A percentile compares a stretch with the other conserved stretches of the same genome.
phyloP scores from a whole-genome alignment of 495 filamentous ascomycete species.

The Letharia lupina region DNA sequence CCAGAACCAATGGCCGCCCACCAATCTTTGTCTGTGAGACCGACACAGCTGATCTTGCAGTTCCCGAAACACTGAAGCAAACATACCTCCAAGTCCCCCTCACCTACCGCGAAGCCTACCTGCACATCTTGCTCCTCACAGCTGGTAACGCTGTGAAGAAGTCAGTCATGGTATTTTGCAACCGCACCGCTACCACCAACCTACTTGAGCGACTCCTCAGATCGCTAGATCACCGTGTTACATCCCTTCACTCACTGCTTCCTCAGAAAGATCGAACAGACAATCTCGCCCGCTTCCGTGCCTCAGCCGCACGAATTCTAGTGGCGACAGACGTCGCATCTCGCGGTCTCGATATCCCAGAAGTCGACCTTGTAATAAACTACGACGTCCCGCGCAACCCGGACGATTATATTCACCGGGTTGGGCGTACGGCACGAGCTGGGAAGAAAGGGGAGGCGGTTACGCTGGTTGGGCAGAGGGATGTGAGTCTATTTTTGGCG shows the following conservation, averaged over 20 bases:
- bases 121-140: constrained; percentile 82
- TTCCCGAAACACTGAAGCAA: constrained; percentile 74
- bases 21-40: constrained; percentile 87
- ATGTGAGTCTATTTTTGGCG: constrained; percentile 75
- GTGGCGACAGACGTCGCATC: constrained; percentile 94
- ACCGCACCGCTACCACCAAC: constrained; percentile 80
- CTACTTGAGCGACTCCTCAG: constrained; percentile 79
- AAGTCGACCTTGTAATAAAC: constrained; percentile 83
- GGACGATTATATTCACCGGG: constrained; percentile 95
- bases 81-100: constrained; percentile 79
- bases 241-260: constrained; percentile 78
- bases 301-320: constrained; percentile 79
- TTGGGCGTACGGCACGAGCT: constrained; percentile 89
- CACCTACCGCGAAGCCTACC: constrained; percentile 84
- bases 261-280: constrained; percentile 73
- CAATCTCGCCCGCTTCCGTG: constrained; percentile 86
- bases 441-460: constrained; percentile 73
- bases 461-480: constrained; percentile 85
- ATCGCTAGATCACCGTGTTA: constrained; percentile 79
- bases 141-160: constrained; percentile 58
- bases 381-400: constrained; percentile 92
- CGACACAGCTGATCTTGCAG: constrained; percentile 53
- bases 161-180: constrained; percentile 87
- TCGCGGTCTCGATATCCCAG: constrained; percentile 93
- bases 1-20: constrained; percentile 53